Conservation (phyloP, 331 rosid genomes). For the Phaseolus coccineus region DNA sequence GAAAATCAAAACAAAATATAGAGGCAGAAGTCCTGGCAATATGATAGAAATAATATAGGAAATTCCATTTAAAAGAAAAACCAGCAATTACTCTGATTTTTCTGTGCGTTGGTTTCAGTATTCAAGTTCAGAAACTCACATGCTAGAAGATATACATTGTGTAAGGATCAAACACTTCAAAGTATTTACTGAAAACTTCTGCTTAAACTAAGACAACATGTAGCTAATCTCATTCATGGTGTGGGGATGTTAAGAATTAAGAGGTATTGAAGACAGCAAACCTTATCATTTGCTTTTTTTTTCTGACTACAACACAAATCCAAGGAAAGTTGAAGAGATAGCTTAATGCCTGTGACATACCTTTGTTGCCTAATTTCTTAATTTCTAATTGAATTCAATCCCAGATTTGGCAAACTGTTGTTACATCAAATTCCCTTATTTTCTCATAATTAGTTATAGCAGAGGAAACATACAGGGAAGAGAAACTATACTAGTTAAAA, state of each 20-base stretch:
- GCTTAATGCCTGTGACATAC: neutral
- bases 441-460: slow-evolving; percentile 28
- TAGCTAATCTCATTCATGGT: neutral
- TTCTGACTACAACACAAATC: slow-evolving; percentile 11
- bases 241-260: neutral
- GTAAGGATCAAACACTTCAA: neutral
- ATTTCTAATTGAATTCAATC: neutral
- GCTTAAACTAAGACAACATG: slow-evolving; percentile 7
- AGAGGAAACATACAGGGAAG: neutral
- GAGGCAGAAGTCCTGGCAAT: neutral
- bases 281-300: slow-evolving; percentile 17
- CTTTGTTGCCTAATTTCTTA: neutral
- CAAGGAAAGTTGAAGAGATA: slow-evolving; percentile 23
- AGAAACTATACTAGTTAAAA: slow-evolving; percentile 20
- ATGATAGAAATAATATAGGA: neutral
- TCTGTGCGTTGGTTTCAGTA: neutral
- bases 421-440: slow-evolving; percentile 25
- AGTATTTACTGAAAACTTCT: neutral
- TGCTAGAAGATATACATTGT: neutral
- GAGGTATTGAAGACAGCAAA: slow-evolving; percentile 10
- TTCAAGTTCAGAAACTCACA: neutral
- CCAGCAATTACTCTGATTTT: slow-evolving; percentile 2
- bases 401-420: slow-evolving; percentile 15
- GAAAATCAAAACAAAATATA: slow-evolving; percentile 3
- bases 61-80: slow-evolving; percentile 20